Percentiles rank a stretch among this genome's conserved stretches.
Conservation (phyloP, 225 moss, liverwort and hornwort genomes). For the Straminergon stramineum region DNA sequence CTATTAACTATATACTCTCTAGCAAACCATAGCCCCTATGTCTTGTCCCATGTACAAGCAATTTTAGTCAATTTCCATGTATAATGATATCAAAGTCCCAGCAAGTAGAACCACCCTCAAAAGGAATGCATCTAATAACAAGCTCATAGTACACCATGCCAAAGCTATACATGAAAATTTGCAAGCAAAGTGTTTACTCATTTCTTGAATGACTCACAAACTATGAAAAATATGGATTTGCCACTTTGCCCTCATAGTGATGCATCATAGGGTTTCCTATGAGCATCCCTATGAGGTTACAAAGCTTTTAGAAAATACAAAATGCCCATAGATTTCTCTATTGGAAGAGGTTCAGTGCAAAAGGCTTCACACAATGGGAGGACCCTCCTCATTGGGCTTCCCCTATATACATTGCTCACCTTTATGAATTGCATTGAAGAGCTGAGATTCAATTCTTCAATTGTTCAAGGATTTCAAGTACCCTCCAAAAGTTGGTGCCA, state of each 20-base stretch:
- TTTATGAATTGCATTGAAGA: neutral
- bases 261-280: neutral
- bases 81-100: neutral
- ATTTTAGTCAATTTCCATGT: accelerated
- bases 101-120: accelerated
- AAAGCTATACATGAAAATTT: neutral
- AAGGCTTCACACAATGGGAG: accelerated
- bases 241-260: accelerated
- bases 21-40: neutral
- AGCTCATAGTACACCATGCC: neutral
- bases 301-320: too few species aligned
- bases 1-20: neutral
- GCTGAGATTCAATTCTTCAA: neutral
- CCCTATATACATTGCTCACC: accelerated
- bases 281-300: accelerated
- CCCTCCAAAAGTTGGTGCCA: neutral
- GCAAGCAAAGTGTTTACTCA: accelerated
- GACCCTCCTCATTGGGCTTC: accelerated
- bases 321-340: too few species aligned
- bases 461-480: neutral
- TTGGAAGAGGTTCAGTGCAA: accelerated
- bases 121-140: neutral
- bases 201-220: too few species aligned
- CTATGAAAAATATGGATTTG: accelerated
- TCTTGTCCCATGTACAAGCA: neutral